phyloP scores from a whole-genome alignment of 106 monocot species.

The Dioscorea zingiberensis region DNA sequence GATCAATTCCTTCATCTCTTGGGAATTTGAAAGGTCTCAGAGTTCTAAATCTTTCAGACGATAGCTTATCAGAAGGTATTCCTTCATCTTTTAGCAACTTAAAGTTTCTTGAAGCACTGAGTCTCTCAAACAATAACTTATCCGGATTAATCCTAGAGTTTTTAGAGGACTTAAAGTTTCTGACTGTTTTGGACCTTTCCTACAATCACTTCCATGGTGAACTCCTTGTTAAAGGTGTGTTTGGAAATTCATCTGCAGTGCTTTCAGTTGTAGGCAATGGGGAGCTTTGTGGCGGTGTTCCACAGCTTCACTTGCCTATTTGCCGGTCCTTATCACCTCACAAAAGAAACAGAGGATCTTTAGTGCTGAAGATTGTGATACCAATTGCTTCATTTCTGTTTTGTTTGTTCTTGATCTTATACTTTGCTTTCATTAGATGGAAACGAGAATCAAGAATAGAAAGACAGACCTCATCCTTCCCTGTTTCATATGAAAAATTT shows the following conservation, averaged over 20 bases:
- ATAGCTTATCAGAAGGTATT: slow-evolving; percentile 6
- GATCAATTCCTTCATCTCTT: slow-evolving; percentile 12
- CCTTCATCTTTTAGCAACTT: neutral
- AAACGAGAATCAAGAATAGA: neutral
- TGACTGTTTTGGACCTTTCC: slow-evolving; percentile 12
- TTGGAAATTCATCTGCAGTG: neutral
- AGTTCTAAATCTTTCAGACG: slow-evolving; percentile 12
- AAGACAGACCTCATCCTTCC: neutral
- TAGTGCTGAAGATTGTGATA: neutral
- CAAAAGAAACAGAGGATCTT: neutral
- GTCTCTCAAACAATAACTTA: slow-evolving; percentile 36
- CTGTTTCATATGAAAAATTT: neutral
- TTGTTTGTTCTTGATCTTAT: neutral
- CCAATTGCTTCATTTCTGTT: neutral
- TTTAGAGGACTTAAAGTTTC: slow-evolving; percentile 5
- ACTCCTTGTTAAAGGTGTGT: neutral
- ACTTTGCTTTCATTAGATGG: neutral
- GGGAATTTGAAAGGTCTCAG: neutral
- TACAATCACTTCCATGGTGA: slow-evolving; percentile 1
- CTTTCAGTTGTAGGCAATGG: neutral
- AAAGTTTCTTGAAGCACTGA: slow-evolving; percentile 7
- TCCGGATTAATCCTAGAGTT: slow-evolving; percentile 30
- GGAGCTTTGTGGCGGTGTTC: neutral
- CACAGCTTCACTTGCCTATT: neutral
- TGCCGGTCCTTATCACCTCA: neutral